These are phyloP conservation scores for Cochlearia excelsa DNA, from an alignment of 345 rosid genomes.

Conservation along the genomic window DNA sequence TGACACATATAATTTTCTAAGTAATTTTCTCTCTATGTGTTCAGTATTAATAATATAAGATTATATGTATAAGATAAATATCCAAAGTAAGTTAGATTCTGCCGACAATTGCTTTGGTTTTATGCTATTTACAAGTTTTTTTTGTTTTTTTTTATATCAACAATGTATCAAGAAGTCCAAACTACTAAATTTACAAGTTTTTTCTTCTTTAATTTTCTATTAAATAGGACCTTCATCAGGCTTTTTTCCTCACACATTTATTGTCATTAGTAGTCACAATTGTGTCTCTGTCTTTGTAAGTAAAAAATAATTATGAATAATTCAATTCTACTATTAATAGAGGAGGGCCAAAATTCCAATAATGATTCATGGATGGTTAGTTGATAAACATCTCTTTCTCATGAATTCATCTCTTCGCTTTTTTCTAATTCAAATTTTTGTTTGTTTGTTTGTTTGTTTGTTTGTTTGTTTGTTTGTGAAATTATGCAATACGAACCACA, in stretches of 20 bases:
- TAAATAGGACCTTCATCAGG: conserved; percentile 18
- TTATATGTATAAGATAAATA: background rate
- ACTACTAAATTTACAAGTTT: too few species aligned
- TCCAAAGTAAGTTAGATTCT: conserved; percentile 30
- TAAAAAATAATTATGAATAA: conserved; percentile 18
- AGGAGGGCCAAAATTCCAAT: conserved; percentile 27
- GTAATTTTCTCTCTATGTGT: too few species aligned
- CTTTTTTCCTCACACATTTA: conserved; percentile 11
- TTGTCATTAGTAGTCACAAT: conserved; percentile 23
- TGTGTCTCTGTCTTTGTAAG: conserved; percentile 18
- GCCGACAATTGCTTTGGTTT: conserved; percentile 35
- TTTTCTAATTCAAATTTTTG: background rate
- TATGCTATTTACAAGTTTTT: conserved; percentile 23
- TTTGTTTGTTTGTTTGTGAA: too few species aligned
- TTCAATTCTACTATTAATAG: background rate
- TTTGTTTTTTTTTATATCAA: too few species aligned
- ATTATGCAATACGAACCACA: too few species aligned
- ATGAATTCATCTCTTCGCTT: conserved; percentile 6
- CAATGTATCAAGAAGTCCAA: too few species aligned
- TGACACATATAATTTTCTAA: too few species aligned
- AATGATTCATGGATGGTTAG: conserved; percentile 30
- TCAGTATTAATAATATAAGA: too few species aligned
- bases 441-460: too few species aligned
- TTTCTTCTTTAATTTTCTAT: conserved; percentile 2
- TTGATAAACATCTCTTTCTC: conserved; percentile 35